These are phyloP conservation scores for Nemania sp. DNA, from an alignment of 2,329 filamentous ascomycete genomes.

Conservation along the genomic window DNA sequence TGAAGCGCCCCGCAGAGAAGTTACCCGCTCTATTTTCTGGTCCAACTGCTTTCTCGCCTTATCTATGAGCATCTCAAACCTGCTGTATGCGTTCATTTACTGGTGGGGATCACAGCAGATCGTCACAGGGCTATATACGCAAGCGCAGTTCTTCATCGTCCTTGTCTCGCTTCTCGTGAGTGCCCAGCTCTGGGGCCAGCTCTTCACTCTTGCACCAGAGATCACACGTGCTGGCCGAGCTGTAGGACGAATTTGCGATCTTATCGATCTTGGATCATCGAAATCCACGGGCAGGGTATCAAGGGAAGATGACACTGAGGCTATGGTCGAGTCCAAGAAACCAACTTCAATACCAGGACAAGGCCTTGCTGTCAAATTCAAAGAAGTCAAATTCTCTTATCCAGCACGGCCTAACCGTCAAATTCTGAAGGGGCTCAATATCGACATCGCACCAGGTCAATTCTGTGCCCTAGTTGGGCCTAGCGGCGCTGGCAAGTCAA, in stretches of 20 bases:
- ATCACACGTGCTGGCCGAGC: constrained; percentile 68
- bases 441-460: constrained; percentile 44
- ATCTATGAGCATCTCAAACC: constrained; percentile 62
- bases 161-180: constrained; percentile 71
- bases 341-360: constrained; percentile 19
- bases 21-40: constrained; percentile 50
- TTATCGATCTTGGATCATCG: constrained; percentile 50
- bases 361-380: constrained; percentile 52
- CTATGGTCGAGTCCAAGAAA: constrained; percentile 32
- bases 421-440: constrained; percentile 48
- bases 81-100: constrained; percentile 75
- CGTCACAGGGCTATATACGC: constrained; percentile 63
- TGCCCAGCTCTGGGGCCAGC: constrained; percentile 72
- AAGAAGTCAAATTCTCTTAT: constrained; percentile 62
- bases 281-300: constrained; percentile 16
- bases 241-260: constrained; percentile 58
- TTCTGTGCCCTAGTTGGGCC: constrained; percentile 51
- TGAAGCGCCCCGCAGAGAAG: constrained; percentile 57
- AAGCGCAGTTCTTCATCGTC: constrained; percentile 75
- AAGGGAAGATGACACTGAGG: constrained; percentile 33
- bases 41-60: constrained; percentile 64
- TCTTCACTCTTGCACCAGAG: constrained; percentile 75
- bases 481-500: constrained; percentile 52
- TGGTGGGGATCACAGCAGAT: constrained; percentile 80
- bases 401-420: constrained; percentile 58